Evolutionary conservation across 2,329 filamentous ascomycete genomes (phyloP).

Genomic region (Alternaria sp.): DNA sequence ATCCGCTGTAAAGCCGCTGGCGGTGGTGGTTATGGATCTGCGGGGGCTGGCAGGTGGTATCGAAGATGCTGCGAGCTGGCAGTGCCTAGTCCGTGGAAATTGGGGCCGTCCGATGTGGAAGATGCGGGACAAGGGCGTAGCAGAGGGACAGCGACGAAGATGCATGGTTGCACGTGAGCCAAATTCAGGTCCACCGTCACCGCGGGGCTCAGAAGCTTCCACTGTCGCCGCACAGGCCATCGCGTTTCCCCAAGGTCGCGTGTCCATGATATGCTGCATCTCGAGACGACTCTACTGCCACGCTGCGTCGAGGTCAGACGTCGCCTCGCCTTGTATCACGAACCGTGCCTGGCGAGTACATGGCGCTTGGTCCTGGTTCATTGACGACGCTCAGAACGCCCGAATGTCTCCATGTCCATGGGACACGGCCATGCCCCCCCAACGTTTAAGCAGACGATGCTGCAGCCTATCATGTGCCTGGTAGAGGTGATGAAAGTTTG

Average conservation of each 20-base stretch:
- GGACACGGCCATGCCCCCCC: background rate
- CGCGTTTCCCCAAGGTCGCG: slow-evolving; percentile 18
- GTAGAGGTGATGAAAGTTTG: background rate
- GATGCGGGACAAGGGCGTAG: slow-evolving; percentile 35
- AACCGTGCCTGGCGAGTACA: background rate
- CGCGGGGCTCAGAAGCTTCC: slow-evolving; percentile 32
- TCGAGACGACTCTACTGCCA: background rate
- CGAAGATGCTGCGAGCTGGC: slow-evolving; percentile 15
- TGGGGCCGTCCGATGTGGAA: slow-evolving; percentile 36
- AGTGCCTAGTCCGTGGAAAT: slow-evolving; percentile 21
- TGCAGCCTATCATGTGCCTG: slow-evolving; percentile 6
- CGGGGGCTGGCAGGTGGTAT: slow-evolving; percentile 14
- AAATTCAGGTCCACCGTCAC: slow-evolving; percentile 40
- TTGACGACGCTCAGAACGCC: no score
- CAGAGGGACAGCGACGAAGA: slow-evolving; percentile 28
- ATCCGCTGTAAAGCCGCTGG: slow-evolving; percentile 26
- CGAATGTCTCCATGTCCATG: background rate
- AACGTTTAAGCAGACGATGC: background rate
- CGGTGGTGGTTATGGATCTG: slow-evolving; percentile 22
- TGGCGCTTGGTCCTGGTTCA: background rate
- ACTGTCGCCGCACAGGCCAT: slow-evolving; percentile 33
- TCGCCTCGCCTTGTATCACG: background rate
- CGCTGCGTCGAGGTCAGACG: background rate
- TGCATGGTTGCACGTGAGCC: slow-evolving; percentile 46
- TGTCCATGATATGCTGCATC: slow-evolving; percentile 7